Percentiles rank a stretch among this genome's conserved stretches.
phyloP scores from a whole-genome alignment of 345 rosid genomes.

The Gossypium longicalyx region DNA sequence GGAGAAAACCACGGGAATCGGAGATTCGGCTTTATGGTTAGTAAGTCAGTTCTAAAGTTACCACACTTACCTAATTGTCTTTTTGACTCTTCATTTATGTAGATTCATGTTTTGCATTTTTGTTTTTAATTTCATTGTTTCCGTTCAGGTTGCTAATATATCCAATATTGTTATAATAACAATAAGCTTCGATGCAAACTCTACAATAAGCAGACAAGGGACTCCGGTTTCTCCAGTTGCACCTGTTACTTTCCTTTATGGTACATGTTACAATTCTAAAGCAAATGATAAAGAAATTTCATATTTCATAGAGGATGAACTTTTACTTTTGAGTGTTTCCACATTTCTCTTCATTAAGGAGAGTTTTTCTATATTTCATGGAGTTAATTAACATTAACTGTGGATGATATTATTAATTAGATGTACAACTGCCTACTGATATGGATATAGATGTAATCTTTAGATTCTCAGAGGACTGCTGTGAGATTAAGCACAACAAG shows the following conservation, averaged over 20 bases:
- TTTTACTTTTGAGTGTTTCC: background rate
- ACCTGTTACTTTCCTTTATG: conserved; percentile 79
- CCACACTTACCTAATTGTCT: background rate
- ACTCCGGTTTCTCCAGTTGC: conserved; percentile 68
- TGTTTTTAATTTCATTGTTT: conserved; percentile 2
- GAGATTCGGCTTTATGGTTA: conserved; percentile 75
- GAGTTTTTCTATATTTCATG: background rate
- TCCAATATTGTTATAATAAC: conserved; percentile 55
- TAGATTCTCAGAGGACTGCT: conserved; percentile 80
- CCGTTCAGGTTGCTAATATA: conserved; percentile 56
- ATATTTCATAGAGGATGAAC: background rate
- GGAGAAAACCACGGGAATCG: conserved; percentile 57
- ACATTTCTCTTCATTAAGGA: background rate
- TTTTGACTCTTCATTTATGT: background rate
- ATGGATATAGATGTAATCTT: conserved; percentile 20
- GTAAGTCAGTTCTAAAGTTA: conserved; percentile 12
- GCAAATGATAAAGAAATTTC: background rate
- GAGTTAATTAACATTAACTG: background rate
- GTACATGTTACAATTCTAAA: conserved; percentile 30
- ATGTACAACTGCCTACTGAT: conserved; percentile 2
- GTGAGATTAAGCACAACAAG: conserved; percentile 70
- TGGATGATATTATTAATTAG: background rate
- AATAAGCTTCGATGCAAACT: conserved; percentile 39
- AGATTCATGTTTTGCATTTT: background rate
- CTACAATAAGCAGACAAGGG: conserved; percentile 65